Evolutionary conservation across 805 yeast species (phyloP).

Genomic region (Metschnikowia reukaufii): DNA sequence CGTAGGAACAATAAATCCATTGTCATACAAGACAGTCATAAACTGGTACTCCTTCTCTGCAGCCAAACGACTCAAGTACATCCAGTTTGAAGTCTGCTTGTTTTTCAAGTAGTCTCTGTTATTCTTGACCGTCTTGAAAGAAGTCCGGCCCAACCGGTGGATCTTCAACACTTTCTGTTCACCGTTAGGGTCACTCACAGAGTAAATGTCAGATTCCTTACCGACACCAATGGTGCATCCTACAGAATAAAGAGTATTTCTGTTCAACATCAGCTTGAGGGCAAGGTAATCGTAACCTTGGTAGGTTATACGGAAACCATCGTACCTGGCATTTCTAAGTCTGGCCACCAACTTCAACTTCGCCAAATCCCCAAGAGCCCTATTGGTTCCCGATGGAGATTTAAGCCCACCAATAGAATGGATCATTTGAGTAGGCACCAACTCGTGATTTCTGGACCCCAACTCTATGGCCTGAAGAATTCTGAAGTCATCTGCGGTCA

Average conservation of each 20-base stretch:
- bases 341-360: slow-evolving; percentile 76
- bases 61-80: slow-evolving; percentile 84
- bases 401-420: slow-evolving; percentile 76
- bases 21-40: slow-evolving; percentile 69
- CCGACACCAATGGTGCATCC: slow-evolving; percentile 95
- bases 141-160: slow-evolving; percentile 90
- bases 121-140: slow-evolving; percentile 88
- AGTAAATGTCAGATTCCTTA: slow-evolving; percentile 92
- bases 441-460: slow-evolving; percentile 91
- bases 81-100: slow-evolving; percentile 82
- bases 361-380: slow-evolving; percentile 82
- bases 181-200: slow-evolving; percentile 70
- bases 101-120: slow-evolving; percentile 87
- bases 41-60: slow-evolving; percentile 92
- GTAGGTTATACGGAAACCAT: slow-evolving; percentile 87
- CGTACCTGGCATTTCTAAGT: slow-evolving; percentile 88
- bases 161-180: slow-evolving; percentile 74
- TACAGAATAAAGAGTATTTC: slow-evolving; percentile 70
- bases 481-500: slow-evolving; percentile 86
- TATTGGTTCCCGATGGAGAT: slow-evolving; percentile 71
- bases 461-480: slow-evolving; percentile 85
- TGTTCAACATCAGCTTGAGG: slow-evolving; percentile 74
- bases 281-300: slow-evolving; percentile 93
- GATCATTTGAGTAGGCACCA: slow-evolving; percentile 87
- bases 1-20: slow-evolving; percentile 82